Conservation (phyloP, 305 asterid species). For the Fraxinus greggii region DNA sequence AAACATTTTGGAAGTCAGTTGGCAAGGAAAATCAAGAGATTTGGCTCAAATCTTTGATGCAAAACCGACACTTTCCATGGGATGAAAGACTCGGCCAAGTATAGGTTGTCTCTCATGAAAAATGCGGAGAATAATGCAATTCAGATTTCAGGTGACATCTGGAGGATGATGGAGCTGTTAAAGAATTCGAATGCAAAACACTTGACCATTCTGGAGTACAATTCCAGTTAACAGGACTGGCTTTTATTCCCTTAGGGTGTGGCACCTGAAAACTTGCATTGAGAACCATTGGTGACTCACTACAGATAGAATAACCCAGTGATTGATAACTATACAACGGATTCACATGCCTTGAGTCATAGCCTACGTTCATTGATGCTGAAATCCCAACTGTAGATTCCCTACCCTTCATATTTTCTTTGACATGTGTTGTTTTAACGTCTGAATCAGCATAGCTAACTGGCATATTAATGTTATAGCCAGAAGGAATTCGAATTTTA, state of each 20-base stretch:
- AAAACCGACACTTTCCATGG: neutral
- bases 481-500: slow-evolving; percentile 28
- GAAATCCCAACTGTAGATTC: slow-evolving; percentile 23
- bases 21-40: neutral
- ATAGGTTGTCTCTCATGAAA: slow-evolving; percentile 21
- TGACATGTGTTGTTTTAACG: slow-evolving; percentile 15
- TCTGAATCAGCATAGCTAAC: slow-evolving; percentile 29
- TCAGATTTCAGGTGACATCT: slow-evolving; percentile 34
- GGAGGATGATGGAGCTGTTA: slow-evolving; percentile 32
- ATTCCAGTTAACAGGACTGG: slow-evolving; percentile 43
- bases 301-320: slow-evolving; percentile 28
- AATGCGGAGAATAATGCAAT: slow-evolving; percentile 33
- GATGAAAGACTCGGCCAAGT: slow-evolving; percentile 13
- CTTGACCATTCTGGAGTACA: slow-evolving; percentile 30
- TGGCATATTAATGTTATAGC: slow-evolving; percentile 34
- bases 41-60: neutral
- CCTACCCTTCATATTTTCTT: slow-evolving; percentile 21
- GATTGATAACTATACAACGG: slow-evolving; percentile 32
- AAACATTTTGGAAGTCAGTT: slow-evolving; percentile 4
- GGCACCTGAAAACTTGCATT: slow-evolving; percentile 30
- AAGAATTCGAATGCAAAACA: slow-evolving; percentile 24
- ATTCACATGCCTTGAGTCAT: slow-evolving; percentile 33
- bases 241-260: slow-evolving; percentile 28
- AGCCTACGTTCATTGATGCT: slow-evolving; percentile 18
- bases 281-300: slow-evolving; percentile 32